Base-by-base conservation (phyloP, 2,329 filamentous ascomycete genomes). In the Hymenoscyphus albidus region DNA sequence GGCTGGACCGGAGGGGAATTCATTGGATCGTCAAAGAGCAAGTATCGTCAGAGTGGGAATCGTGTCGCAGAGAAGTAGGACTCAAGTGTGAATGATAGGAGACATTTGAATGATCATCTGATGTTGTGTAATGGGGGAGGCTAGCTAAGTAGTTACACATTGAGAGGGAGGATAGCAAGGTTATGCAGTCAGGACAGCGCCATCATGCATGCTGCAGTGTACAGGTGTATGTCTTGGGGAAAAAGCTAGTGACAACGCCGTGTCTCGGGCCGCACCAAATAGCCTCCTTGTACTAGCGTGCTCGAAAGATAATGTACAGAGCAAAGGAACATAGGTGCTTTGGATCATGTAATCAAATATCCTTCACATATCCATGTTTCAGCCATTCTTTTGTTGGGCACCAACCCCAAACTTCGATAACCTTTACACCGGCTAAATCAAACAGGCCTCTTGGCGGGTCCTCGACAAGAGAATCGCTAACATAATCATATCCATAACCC, bases 401-500 rank as follows among this genome's bases (percentile, higher is more conserved):
- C 58, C 58, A 60, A 18, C 58, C 58, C 58, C 58, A 60, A 22
- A 54, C 22, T 22, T 22, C 22, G 22, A 22, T 22, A 22, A 60
- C 42, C 42, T 60, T 54, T 10, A 44, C 38, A 32, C 38, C 42
- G 1, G 22, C 9, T 10, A 22, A 22, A 22, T 22, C 22, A 22
- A 22, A 22, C 22, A 22, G 22, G 22, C 22, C 22, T 22, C 22
- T 22, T 22, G 22, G 22, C 22, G 22, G 22, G 22, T 22, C 22
- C 22, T 22, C 22, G 22, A 22, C 22, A 22, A 22, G 22, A 22
- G 22, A 22, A 22, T 22, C 22, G 22, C 22, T 22, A 22, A 22
- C 22, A 22, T 22, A 22, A 22, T 22, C 22, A 22, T 22, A 22
- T 22, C 22, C 22, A 22, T 22, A 22, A 22, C 22, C 22, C 22